These are phyloP conservation scores for Mycena floridula DNA, from an alignment of 768 basidiomycete genomes.

Conservation along the genomic window DNA sequence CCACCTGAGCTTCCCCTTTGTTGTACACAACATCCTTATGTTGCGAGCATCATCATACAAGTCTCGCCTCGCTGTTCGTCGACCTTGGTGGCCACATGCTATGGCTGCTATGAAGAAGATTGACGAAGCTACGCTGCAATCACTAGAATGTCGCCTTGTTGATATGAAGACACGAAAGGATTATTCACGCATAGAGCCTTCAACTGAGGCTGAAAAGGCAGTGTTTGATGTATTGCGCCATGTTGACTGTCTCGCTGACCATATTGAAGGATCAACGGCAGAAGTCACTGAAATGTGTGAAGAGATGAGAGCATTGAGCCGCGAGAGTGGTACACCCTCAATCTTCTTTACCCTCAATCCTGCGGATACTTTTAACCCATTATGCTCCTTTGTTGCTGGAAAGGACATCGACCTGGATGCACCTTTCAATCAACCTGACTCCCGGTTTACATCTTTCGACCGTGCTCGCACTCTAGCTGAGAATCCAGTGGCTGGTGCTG, in stretches of 20 bases:
- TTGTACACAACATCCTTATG: slow-evolving; percentile 10
- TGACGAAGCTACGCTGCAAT: background rate
- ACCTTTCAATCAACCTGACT: slow-evolving; percentile 3
- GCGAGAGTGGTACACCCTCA: slow-evolving; percentile 6
- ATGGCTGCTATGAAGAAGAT: background rate
- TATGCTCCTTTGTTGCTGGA: slow-evolving; percentile 9
- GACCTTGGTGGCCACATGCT: too few species aligned
- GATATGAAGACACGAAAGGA: slow-evolving; percentile 3
- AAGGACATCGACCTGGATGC: slow-evolving; percentile 14
- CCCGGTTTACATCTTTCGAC: slow-evolving; percentile 5
- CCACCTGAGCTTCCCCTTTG: slow-evolving; percentile 9
- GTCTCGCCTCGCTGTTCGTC: too few species aligned
- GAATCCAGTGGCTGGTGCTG: slow-evolving; percentile 26
- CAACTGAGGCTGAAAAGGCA: slow-evolving; percentile 4
- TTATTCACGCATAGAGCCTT: background rate
- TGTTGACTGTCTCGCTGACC: slow-evolving; percentile 12
- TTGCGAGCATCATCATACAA: slow-evolving; percentile 3
- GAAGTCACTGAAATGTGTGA: slow-evolving; percentile 9
- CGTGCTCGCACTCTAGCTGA: slow-evolving; percentile 6
- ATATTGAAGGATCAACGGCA: slow-evolving; percentile 11
- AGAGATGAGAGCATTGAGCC: slow-evolving; percentile 11
- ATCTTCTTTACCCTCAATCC: slow-evolving; percentile 16
- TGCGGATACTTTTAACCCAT: slow-evolving; percentile 13
- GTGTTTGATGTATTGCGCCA: slow-evolving; percentile 10
- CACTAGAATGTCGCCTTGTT: background rate